These are phyloP conservation scores for Rubroboletus satanas DNA, from an alignment of 768 basidiomycete genomes.

Conservation along the genomic window DNA sequence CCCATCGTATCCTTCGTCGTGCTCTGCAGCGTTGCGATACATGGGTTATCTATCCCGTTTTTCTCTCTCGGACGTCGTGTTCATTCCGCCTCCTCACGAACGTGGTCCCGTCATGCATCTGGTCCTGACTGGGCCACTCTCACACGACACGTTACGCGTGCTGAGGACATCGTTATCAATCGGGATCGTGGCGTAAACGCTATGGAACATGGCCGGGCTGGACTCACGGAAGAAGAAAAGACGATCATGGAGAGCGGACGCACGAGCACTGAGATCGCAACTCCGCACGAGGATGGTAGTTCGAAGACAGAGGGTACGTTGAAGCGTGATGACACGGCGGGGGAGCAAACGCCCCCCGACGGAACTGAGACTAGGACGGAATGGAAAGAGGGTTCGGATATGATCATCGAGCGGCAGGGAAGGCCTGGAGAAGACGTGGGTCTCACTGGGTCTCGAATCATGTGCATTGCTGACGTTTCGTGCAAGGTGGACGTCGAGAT, in stretches of 20 bases:
- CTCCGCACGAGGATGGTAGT: slow-evolving; percentile 4
- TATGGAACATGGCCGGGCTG: slow-evolving; percentile 48
- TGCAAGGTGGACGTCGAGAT: slow-evolving; percentile 62
- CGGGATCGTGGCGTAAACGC: slow-evolving; percentile 52
- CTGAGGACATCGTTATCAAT: slow-evolving; percentile 82
- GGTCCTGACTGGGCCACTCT: slow-evolving; percentile 83
- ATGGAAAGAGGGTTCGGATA: slow-evolving; percentile 70
- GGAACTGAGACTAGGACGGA: slow-evolving; percentile 41
- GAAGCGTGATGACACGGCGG: slow-evolving; percentile 17
- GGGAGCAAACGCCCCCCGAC: slow-evolving; percentile 43
- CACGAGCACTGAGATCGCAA: slow-evolving; percentile 10
- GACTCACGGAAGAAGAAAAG: slow-evolving; percentile 28
- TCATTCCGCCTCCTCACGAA: slow-evolving; percentile 73
- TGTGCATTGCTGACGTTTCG: slow-evolving; percentile 15
- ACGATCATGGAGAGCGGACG: slow-evolving; percentile 26
- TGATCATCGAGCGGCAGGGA: slow-evolving; percentile 56
- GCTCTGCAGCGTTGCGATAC: slow-evolving; percentile 80
- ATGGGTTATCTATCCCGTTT: slow-evolving; percentile 90
- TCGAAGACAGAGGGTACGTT: slow-evolving; percentile 9
- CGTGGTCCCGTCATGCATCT: slow-evolving; percentile 77
- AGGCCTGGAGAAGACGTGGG: slow-evolving; percentile 68
- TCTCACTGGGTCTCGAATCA: neutral
- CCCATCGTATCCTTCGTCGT: slow-evolving; percentile 97
- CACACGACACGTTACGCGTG: slow-evolving; percentile 63
- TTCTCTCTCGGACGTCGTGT: slow-evolving; percentile 91